Conservation (phyloP, 2,329 filamentous ascomycete species). For the Arthrobotrys musiformis region DNA sequence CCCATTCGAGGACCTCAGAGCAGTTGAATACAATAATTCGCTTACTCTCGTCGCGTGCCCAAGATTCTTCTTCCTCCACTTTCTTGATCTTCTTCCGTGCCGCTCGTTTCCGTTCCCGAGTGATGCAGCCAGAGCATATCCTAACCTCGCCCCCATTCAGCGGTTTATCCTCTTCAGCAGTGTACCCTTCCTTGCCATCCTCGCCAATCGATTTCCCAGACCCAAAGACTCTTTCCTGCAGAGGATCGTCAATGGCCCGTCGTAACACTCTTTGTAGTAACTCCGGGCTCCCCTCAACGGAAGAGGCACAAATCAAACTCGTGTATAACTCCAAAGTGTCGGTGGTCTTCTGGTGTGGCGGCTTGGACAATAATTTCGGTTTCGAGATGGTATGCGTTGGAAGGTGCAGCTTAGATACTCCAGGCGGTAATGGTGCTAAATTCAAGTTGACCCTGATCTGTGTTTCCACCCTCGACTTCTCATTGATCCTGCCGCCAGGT, state of each 20-base stretch:
- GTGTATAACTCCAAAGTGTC: constrained; percentile 84
- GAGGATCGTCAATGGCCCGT: constrained; percentile 63
- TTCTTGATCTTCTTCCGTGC: constrained; percentile 94
- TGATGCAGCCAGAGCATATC: constrained; percentile 92
- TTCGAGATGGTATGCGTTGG: constrained; percentile 93
- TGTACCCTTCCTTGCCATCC: constrained; percentile 63
- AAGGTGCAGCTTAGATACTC: constrained; percentile 82
- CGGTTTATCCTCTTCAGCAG: constrained; percentile 69
- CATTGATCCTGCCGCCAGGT: constrained; percentile 59
- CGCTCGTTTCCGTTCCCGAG: constrained; percentile 87
- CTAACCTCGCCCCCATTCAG: constrained; percentile 91
- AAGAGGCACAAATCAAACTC: constrained; percentile 89
- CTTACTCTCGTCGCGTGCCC: constrained; percentile 81
- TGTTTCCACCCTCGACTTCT: constrained; percentile 92
- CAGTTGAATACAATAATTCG: constrained; percentile 93
- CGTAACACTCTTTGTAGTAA: constrained; percentile 74
- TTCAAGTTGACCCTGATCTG: constrained; percentile 90
- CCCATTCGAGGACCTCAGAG: constrained; percentile 85
- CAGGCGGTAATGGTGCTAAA: constrained; percentile 77
- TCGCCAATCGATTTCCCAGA: constrained; percentile 51
- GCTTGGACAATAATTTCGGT: constrained; percentile 85
- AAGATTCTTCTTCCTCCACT: constrained; percentile 88
- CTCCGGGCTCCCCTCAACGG: constrained; percentile 77
- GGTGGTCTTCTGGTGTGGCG: constrained; percentile 71
- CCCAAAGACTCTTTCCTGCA: constrained; percentile 60